A percentile compares a stretch with the other conserved stretches of the same genome.
Evolutionary conservation across 2,329 filamentous ascomycete genomes (phyloP).

Genomic region (Byssochlamys sp.): DNA sequence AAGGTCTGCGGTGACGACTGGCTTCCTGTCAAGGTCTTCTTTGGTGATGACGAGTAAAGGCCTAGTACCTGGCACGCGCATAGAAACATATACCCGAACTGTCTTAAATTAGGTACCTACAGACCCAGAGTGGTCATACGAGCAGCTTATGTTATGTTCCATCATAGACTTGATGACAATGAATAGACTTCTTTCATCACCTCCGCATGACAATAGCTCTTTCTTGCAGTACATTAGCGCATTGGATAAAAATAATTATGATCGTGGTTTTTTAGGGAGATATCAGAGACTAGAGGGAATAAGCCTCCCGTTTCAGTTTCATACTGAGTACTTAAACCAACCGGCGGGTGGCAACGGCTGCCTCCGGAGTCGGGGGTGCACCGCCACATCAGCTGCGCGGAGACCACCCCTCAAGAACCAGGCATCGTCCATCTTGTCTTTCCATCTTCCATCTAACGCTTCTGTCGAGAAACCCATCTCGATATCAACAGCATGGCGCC

Average conservation of each 20-base stretch:
- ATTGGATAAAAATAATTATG: background rate
- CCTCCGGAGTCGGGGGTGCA: slow-evolving; percentile 3
- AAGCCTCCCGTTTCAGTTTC: background rate
- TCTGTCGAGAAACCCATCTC: slow-evolving; percentile 4
- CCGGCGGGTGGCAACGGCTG: slow-evolving; percentile 1
- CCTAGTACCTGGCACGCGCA: slow-evolving; percentile 1
- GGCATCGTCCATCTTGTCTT: slow-evolving; percentile 11
- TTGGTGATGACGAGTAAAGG: slow-evolving; percentile 65
- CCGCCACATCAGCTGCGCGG: slow-evolving; percentile 7
- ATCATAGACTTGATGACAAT: background rate
- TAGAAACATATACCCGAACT: slow-evolving; percentile 7
- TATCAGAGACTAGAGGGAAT: background rate
- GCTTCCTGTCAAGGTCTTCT: slow-evolving; percentile 68
- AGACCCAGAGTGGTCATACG: slow-evolving; percentile 13
- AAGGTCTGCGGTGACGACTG: slow-evolving; percentile 71
- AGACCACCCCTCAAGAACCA: slow-evolving; percentile 11
- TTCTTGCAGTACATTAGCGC: background rate
- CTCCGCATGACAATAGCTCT: background rate
- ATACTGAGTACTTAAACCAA: background rate
- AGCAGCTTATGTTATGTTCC: background rate
- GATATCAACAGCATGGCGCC: slow-evolving; percentile 34
- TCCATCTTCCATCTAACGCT: slow-evolving; percentile 9
- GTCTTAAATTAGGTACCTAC: slow-evolving; percentile 1
- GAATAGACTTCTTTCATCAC: background rate
- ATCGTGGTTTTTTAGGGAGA: background rate